phyloP scores from a whole-genome alignment of 768 basidiomycete genomes.

The Suillus tomentosus region DNA sequence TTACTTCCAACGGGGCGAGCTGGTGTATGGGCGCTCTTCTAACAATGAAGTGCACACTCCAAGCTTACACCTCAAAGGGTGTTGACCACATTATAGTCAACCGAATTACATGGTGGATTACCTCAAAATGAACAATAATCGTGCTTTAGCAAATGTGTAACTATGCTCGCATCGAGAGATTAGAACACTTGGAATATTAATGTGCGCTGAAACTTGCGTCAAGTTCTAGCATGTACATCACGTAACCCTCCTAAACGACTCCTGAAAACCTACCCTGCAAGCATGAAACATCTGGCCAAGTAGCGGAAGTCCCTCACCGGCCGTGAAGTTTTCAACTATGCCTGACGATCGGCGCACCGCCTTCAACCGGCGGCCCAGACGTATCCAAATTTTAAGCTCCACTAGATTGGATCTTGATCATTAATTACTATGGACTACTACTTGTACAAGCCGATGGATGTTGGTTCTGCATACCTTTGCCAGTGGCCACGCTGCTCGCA shows the following conservation, averaged over 20 bases:
- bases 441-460: too few species aligned
- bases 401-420: not conserved
- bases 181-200: not conserved
- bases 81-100: not conserved
- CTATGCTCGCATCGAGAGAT: not conserved
- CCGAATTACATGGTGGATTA: not conserved
- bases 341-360: not conserved
- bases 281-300: not conserved
- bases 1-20: conserved; percentile 20
- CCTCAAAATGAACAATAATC: not conserved
- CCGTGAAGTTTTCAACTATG: not conserved
- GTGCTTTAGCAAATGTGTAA: not conserved
- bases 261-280: not conserved
- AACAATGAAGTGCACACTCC: conserved; percentile 16
- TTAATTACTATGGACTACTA: not conserved
- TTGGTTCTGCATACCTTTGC: too few species aligned
- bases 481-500: too few species aligned
- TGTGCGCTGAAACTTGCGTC: not conserved
- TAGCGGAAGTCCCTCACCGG: not conserved
- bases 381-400: not conserved
- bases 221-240: not conserved
- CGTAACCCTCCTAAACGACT: not conserved
- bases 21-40: conserved; percentile 22
- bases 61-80: not conserved
- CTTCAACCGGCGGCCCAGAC: not conserved